Percentiles rank a stretch among this genome's conserved stretches.
Evolutionary conservation across 352 stramenopile genomes (phyloP).

Genomic region (Phytophthora palmivora): DNA sequence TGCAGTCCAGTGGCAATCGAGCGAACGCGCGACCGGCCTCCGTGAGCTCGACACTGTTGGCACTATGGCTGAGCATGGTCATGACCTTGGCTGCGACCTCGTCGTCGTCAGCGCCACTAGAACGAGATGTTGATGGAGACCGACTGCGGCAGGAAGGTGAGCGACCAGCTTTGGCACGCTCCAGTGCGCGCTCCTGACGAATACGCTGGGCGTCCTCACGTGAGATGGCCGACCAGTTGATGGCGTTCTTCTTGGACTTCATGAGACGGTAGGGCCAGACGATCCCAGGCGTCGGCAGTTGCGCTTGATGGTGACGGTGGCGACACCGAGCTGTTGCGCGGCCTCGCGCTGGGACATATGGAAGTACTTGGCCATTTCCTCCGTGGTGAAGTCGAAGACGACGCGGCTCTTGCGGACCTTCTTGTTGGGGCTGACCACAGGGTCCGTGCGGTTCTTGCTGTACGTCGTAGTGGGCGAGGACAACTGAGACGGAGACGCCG

Average conservation of each 20-base stretch:
- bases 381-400: conserved; percentile 62
- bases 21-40: conserved; percentile 46
- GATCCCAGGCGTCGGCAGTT: conserved; percentile 68
- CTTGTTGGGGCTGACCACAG: conserved; percentile 31
- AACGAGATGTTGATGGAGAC: conserved; percentile 20
- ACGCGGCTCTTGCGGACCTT: conserved; percentile 56
- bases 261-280: conserved; percentile 65
- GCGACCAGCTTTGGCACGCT: conserved; percentile 40
- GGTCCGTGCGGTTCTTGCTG: conserved; percentile 12
- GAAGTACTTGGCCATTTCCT: conserved; percentile 65
- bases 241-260: conserved; percentile 57
- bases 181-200: conserved; percentile 39
- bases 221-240: conserved; percentile 44
- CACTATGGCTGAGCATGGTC: conserved; percentile 27
- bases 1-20: conserved; percentile 46
- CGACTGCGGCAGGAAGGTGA: conserved; percentile 27
- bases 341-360: conserved; percentile 65
- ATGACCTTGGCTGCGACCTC: conserved; percentile 40
- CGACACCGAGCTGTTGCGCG: conserved; percentile 58
- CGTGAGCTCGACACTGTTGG: conserved; percentile 26
- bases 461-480: conserved; percentile 22
- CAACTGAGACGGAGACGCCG: conserved; percentile 10
- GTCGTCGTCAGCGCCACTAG: conserved; percentile 21
- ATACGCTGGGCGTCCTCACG: conserved; percentile 46
- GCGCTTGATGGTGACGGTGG: conserved; percentile 67